Base-by-base conservation (phyloP, 768 basidiomycete genomes). In the Erythrobasidium yunnanense region DNA sequence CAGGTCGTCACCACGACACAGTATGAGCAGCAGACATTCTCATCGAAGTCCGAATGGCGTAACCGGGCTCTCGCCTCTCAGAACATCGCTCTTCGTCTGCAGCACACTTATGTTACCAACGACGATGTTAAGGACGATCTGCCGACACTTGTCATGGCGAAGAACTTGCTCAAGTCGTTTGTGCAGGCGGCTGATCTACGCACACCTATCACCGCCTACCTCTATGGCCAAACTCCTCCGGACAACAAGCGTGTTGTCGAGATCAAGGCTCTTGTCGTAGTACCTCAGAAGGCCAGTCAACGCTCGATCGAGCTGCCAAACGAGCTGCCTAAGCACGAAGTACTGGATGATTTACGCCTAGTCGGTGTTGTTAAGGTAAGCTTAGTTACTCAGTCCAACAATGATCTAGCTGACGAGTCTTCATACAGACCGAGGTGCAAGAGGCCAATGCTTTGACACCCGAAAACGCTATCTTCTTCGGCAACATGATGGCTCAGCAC, bases 91-190 rank as follows among this genome's bases (percentile, higher is more conserved):
- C 84, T 99, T 68, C 90, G 95, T 73, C 81, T 97, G 67, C 92
- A 97, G 75, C 92, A 99, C 75, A 95, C 97, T 77, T 97, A 95
- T 76, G 95, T 99, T 32, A 93, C 91, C 45, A 99, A 96, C 74
- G 95, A 99, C 73, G 93, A 99, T 74, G 92, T 99, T 73, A 93
- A 93, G 77, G 95, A 99, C 74, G 95, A 97, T 73, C 90, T 92
- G 3, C 85, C 86, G 23, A 99, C 95, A 38, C 97, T 89, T 73
- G 90, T 99, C 58, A 80, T 99, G 56, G 92, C 95, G 29, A 99
- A 99, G 82, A 99, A 99, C 76, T 82, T 97, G 57, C 80, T 99
- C 32, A 86, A 88, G 51, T 87, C 90, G 1, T 97, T 99, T 79
- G 87, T 97, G 71, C 83, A 86, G 22, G 87, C 90, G 20, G 84